These are phyloP conservation scores for Sugiyamaella neomexicana DNA, from an alignment of 1,139 yeast genomes.

Conservation along the genomic window DNA sequence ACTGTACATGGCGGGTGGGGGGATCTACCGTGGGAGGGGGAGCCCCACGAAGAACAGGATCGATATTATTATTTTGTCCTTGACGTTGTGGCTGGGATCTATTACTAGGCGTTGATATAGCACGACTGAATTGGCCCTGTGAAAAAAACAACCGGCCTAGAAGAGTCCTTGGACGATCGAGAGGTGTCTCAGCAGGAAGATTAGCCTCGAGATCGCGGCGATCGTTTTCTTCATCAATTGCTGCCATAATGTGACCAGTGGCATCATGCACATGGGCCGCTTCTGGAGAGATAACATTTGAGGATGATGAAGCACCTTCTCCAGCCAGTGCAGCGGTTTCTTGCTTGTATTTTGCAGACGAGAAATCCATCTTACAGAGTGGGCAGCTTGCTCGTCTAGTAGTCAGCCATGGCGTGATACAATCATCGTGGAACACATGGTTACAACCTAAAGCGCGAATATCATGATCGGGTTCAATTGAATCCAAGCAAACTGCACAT, in stretches of 20 bases:
- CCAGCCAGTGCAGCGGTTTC: slow-evolving; percentile 16
- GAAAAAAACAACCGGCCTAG: slow-evolving; percentile 8
- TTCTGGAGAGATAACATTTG: slow-evolving; percentile 12
- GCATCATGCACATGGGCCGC: slow-evolving; percentile 14
- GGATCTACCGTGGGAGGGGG: slow-evolving; percentile 7
- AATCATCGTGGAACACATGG: slow-evolving; percentile 76
- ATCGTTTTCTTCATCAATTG: slow-evolving; percentile 8
- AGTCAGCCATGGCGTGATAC: slow-evolving; percentile 81
- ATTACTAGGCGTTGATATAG: neutral
- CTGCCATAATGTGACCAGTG: neutral
- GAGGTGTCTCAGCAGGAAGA: slow-evolving; percentile 5
- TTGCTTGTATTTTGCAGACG: slow-evolving; percentile 15
- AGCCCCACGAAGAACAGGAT: slow-evolving; percentile 6
- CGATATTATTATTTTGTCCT: neutral
- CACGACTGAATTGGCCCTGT: neutral
- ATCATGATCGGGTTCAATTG: slow-evolving; percentile 59
- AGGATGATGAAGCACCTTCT: neutral
- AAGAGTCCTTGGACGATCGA: slow-evolving; percentile 7
- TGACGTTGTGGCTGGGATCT: neutral
- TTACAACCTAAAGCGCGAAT: slow-evolving; percentile 79
- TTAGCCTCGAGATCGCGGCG: slow-evolving; percentile 13
- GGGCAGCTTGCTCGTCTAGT: slow-evolving; percentile 80
- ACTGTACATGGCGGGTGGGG: slow-evolving; percentile 5
- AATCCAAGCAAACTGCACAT: slow-evolving; percentile 78
- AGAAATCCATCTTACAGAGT: slow-evolving; percentile 57